Evolutionary conservation across 2,329 filamentous ascomycete genomes (phyloP), one percentile per base, ranked within the genome.

Genomic region (Fusarium sp.): DNA sequence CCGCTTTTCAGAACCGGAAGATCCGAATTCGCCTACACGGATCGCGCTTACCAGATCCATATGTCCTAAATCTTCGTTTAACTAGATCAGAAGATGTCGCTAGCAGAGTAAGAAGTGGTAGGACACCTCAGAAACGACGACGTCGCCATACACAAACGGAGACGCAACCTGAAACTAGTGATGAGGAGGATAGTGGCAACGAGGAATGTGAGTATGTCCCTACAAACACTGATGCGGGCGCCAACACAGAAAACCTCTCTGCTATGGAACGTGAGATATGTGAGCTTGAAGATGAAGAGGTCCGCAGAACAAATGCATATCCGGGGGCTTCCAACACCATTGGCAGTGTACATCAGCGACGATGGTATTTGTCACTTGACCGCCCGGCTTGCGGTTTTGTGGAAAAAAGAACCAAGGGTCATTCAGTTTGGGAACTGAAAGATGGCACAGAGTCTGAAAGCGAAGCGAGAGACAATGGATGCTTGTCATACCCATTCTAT

Each of bases 311-410:
- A 9, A 93, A 93, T 73, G 89, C 91, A 7, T 93, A 93, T 73
- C 81, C 86, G 0, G 91, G 91, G 8, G 89, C 91, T 0, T 83
- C 75, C 2, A 93, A 93, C 73, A 87, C 84, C 5, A 90, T 93
- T 42, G 88, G 87, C 9, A 92, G 90, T 40, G 82, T 93, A 7
- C 87, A 93, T 73, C 90, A 93, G 77, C 85, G 91, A 8, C 83
- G 84, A 44, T 93, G 90, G 91, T 92, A 88, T 64, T 74, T 92
- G 20, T 87, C 87, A 14, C 81, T 93, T 2, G 91, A 93, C 74
- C 83, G 88, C 15, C 77, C 75, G 30, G 86, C 83, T 7, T 89
- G 86, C 53, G 90, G 90, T 7, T 91, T 93, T 60, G 77, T 78
- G 18, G 80, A 80, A 74, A 77, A 76, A 26, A 76, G 75, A 54